phyloP scores from a whole-genome alignment of 306 rosid genomes.

The Rosa chinensis region DNA sequence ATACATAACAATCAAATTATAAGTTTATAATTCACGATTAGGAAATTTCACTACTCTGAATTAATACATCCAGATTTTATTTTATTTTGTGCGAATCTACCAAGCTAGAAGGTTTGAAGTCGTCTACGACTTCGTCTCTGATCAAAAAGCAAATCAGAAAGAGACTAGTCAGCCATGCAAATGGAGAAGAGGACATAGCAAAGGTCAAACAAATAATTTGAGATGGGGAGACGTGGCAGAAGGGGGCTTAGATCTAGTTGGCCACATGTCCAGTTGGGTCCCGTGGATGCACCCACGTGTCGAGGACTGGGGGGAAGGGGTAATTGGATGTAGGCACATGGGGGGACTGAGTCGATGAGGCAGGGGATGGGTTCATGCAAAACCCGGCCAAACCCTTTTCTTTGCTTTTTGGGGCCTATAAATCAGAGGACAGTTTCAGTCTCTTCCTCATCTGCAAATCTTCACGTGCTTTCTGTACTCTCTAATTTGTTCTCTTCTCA shows the following conservation, averaged over 20 bases:
- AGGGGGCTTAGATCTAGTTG: constrained; percentile 32
- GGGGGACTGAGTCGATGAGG: constrained; percentile 20
- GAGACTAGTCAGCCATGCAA: constrained; percentile 10
- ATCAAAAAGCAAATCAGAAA: background rate
- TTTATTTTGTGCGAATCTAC: too few species aligned
- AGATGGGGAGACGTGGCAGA: constrained; percentile 30
- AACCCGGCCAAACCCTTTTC: background rate
- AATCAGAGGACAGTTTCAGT: background rate
- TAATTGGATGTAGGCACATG: constrained; percentile 38
- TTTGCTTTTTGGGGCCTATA: background rate
- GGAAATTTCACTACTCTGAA: too few species aligned
- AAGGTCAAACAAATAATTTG: background rate
- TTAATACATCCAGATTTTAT: too few species aligned
- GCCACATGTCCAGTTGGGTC: constrained; percentile 42
- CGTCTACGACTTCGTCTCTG: background rate
- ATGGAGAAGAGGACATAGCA: background rate
- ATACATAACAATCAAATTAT: too few species aligned
- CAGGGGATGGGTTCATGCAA: constrained; percentile 8
- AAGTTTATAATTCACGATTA: too few species aligned
- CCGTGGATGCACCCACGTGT: constrained; percentile 22
- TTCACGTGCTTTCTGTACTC: constrained; percentile 11
- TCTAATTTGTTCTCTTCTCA: background rate
- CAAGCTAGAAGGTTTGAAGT: background rate
- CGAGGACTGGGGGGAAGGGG: constrained; percentile 2
- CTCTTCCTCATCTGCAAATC: background rate